Conservation (phyloP, 1,284 basidiomycete genomes). For the Trametes polyzona region DNA sequence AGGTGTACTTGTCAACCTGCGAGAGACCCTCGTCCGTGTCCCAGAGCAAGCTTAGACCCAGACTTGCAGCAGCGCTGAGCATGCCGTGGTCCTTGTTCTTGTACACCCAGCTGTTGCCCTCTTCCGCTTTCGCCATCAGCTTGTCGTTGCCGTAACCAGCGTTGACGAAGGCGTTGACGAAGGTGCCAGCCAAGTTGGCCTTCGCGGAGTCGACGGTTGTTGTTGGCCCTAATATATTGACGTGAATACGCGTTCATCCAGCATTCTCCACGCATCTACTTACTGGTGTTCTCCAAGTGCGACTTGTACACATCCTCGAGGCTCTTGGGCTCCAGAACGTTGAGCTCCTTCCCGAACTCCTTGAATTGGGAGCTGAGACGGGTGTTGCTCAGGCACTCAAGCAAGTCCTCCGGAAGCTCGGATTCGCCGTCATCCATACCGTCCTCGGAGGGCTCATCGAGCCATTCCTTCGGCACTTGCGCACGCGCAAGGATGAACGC, state of each 20-base stretch:
- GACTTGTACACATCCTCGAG: conserved; percentile 98
- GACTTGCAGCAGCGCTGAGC: conserved; percentile 94
- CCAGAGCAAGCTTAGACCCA: conserved; percentile 95
- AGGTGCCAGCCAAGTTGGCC: conserved; percentile 94
- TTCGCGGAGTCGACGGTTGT: conserved; percentile 89
- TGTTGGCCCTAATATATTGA: conserved; percentile 50
- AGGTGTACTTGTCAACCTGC: conserved; percentile 98
- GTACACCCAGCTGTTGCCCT: conserved; percentile 98
- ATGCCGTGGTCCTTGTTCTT: conserved; percentile 99
- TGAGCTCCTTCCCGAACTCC: conserved; percentile 94
- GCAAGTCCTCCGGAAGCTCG: conserved; percentile 82
- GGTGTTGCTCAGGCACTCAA: conserved; percentile 85
- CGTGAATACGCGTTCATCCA: no score
- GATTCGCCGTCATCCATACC: conserved; percentile 59
- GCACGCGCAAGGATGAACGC: conserved; percentile 94
- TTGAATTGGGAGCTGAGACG: conserved; percentile 87
- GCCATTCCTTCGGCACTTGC: conserved; percentile 91
- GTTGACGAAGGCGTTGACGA: conserved; percentile 99
- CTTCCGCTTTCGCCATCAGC: conserved; percentile 95
- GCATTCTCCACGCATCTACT: no score
- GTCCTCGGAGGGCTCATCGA: conserved; percentile 60
- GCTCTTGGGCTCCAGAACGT: conserved; percentile 87
- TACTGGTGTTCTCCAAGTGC: conserved; percentile 89
- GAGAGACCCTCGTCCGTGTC: conserved; percentile 94
- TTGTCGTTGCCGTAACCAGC: conserved; percentile 99